Evolutionary conservation across 257 asterid genomes (phyloP).

Genomic region (Echites panduratus): DNA sequence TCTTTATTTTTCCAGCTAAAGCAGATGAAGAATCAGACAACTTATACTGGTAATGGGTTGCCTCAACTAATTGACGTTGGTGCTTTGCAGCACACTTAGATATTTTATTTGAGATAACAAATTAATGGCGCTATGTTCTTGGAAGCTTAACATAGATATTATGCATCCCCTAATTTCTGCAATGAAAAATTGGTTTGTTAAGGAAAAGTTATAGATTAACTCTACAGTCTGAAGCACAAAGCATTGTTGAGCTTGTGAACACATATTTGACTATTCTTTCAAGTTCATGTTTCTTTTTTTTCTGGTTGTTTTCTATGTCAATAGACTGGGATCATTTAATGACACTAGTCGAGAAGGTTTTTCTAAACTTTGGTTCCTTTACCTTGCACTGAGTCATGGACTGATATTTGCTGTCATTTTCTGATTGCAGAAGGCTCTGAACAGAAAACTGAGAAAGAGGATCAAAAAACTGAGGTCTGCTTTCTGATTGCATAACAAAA

Average conservation of each 20-base stretch:
- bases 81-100: background rate
- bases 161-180: background rate
- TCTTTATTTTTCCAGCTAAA: background rate
- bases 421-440: conserved; percentile 44
- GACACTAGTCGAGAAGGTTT: background rate
- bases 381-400: conserved; percentile 3
- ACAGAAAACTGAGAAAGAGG: conserved; percentile 26
- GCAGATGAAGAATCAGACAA: background rate
- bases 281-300: background rate
- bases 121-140: background rate
- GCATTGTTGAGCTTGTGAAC: background rate
- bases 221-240: background rate
- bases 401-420: conserved; percentile 11
- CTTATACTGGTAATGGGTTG: background rate
- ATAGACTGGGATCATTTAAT: background rate
- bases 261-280: background rate
- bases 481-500: conserved; percentile 27
- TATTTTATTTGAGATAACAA: background rate
- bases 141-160: background rate
- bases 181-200: background rate
- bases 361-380: conserved; percentile 6
- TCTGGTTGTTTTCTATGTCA: background rate
- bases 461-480: conserved; percentile 51
- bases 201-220: background rate
- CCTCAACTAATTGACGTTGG: background rate